phyloP scores from a whole-genome alignment of 164 flowering plant species.

The Nelumbo lutea region DNA sequence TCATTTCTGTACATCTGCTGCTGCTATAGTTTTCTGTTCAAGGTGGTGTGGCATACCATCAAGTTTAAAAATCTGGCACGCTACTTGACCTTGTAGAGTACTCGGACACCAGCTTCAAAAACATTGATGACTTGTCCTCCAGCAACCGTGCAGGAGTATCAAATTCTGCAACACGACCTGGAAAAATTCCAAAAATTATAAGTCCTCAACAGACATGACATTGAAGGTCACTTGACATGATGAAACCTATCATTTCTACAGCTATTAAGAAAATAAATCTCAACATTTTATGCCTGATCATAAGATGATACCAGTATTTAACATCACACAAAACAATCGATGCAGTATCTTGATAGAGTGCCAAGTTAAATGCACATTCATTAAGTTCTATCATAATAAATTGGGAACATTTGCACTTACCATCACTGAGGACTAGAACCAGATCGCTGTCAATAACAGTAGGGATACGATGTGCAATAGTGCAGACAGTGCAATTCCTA shows the following conservation, averaged over 20 bases:
- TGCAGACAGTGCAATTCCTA: constrained; percentile 60
- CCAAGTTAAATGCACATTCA: not conserved
- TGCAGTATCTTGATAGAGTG: not conserved
- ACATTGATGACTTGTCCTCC: constrained; percentile 91
- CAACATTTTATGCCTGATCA: too few relatives aligned
- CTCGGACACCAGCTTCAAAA: constrained; percentile 76
- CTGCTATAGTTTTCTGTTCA: not conserved
- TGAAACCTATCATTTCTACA: not conserved
- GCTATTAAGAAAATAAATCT: not conserved
- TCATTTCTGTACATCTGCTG: not conserved
- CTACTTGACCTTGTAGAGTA: constrained; percentile 87
- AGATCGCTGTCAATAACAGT: constrained; percentile 34
- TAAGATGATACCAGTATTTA: too few relatives aligned
- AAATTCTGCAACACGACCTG: constrained; percentile 93
- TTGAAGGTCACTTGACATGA: not conserved
- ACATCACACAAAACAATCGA: not conserved
- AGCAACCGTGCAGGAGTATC: constrained; percentile 72
- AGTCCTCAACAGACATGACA: not conserved
- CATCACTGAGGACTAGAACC: constrained; percentile 66
- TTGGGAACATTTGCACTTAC: constrained; percentile 20
- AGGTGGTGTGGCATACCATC: not conserved
- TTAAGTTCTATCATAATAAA: not conserved
- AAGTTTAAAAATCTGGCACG: constrained; percentile 51
- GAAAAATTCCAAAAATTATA: constrained; percentile 4
- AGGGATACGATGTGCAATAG: constrained; percentile 75